Evolutionary conservation across 352 stramenopile species (phyloP).

Genomic region (Aphanomyces euteiches): DNA sequence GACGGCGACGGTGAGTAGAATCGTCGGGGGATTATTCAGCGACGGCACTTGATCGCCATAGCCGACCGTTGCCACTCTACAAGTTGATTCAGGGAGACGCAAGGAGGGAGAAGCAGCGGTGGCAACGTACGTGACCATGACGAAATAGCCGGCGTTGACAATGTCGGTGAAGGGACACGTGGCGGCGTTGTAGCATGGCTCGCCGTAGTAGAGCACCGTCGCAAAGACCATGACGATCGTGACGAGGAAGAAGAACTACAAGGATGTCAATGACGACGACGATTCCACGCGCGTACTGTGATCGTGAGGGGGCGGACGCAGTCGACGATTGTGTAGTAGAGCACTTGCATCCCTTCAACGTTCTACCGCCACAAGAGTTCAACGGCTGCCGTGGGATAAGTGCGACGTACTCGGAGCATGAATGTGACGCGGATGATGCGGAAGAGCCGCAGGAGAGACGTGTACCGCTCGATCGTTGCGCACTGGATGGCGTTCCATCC

Average conservation of each 20-base stretch:
- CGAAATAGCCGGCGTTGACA: constrained; percentile 80
- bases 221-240: constrained; percentile 74
- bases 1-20: constrained; percentile 51
- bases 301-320: constrained; percentile 11
- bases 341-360: constrained; percentile 44
- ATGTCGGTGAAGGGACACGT: constrained; percentile 81
- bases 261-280: constrained; percentile 3
- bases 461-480: constrained; percentile 31
- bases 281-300: neutral
- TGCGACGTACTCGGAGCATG: constrained; percentile 45
- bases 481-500: constrained; percentile 34
- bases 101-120: neutral
- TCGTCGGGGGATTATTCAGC: constrained; percentile 46
- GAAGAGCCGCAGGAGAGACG: constrained; percentile 50
- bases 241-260: constrained; percentile 59
- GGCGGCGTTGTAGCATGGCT: constrained; percentile 70
- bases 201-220: constrained; percentile 71
- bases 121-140: constrained; percentile 68
- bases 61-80: constrained; percentile 65
- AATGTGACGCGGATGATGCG: constrained; percentile 48
- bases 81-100: neutral
- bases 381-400: neutral
- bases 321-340: constrained; percentile 47
- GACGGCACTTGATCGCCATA: constrained; percentile 68
- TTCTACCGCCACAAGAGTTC: neutral